These are phyloP conservation scores for Capsella bursapastoris DNA, from an alignment of 345 rosid species.

Conservation along the genomic window DNA sequence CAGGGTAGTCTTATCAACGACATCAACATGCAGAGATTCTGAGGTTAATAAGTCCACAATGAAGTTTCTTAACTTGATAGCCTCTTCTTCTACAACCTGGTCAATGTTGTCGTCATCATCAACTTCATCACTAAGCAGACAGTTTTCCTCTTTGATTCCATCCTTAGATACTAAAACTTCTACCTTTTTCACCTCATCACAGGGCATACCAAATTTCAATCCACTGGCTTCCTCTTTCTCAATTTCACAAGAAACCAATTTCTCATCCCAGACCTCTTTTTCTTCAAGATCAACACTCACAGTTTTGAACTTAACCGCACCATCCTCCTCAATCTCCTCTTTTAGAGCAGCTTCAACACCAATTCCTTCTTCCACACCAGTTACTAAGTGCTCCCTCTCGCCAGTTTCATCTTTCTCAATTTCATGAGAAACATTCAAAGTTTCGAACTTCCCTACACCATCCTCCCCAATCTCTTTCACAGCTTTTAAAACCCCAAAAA, in stretches of 20 bases:
- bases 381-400: too few relatives aligned
- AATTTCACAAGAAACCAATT: not conserved
- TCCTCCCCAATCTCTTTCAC: slow-evolving; percentile 27
- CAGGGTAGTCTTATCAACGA: slow-evolving; percentile 14
- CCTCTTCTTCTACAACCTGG: slow-evolving; percentile 21
- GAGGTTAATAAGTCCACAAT: slow-evolving; percentile 19
- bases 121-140: slow-evolving; percentile 8
- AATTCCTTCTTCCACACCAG: not conserved
- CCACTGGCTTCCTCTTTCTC: slow-evolving; percentile 32
- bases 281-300: slow-evolving; percentile 31
- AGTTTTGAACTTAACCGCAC: slow-evolving; percentile 32
- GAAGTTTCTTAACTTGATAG: slow-evolving; percentile 39
- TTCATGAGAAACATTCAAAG: too few relatives aligned
- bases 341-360: slow-evolving; percentile 19
- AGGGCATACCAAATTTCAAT: slow-evolving; percentile 1
- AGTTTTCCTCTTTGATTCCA: slow-evolving; percentile 22
- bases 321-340: slow-evolving; percentile 29
- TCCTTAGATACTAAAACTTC: slow-evolving; percentile 10
- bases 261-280: slow-evolving; percentile 33
- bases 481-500: slow-evolving; percentile 8
- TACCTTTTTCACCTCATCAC: slow-evolving; percentile 33
- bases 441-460: slow-evolving; percentile 37
- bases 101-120: slow-evolving; percentile 37
- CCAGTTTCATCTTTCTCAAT: too few relatives aligned
- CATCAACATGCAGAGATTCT: slow-evolving; percentile 46